These are phyloP conservation scores for Cetradonia linearis DNA, from an alignment of 495 filamentous ascomycete genomes.

Conservation along the genomic window DNA sequence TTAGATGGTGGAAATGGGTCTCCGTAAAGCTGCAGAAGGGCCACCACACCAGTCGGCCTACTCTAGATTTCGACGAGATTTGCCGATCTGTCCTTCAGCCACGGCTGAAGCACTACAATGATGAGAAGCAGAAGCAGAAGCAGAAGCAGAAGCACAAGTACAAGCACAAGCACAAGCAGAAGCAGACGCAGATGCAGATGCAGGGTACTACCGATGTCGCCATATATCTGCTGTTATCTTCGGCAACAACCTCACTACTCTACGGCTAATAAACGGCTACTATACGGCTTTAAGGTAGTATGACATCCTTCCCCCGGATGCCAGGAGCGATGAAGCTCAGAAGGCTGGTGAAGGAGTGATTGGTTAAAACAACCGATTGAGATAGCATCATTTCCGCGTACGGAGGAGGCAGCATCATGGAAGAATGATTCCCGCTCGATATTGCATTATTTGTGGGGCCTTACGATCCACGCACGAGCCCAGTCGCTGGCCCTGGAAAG, in stretches of 20 bases:
- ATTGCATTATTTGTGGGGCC: too few relatives aligned
- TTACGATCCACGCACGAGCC: too few relatives aligned
- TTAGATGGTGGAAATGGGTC: constrained; percentile 1
- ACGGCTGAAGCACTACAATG: constrained; percentile 1
- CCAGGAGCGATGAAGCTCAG: background rate
- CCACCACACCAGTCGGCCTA: background rate
- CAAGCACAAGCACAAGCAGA: too few relatives aligned
- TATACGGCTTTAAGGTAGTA: background rate
- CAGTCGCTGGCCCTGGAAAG: too few relatives aligned
- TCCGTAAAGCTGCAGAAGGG: background rate
- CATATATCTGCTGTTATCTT: background rate
- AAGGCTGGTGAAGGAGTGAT: background rate
- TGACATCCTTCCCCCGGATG: background rate
- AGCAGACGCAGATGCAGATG: too few relatives aligned
- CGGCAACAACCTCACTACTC: background rate
- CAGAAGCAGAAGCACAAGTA: too few relatives aligned
- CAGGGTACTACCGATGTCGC: background rate
- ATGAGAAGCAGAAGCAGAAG: too few relatives aligned
- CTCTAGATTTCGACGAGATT: background rate
- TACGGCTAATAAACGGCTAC: background rate
- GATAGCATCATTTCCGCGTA: too few relatives aligned
- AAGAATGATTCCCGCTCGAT: too few relatives aligned
- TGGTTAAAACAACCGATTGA: too few relatives aligned
- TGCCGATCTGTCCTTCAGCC: constrained; percentile 4
- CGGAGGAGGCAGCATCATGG: too few relatives aligned